Evolutionary conservation across 345 rosid species (phyloP), one percentile per base, ranked within the genome.

Genomic region (Syzygium oleosum): DNA sequence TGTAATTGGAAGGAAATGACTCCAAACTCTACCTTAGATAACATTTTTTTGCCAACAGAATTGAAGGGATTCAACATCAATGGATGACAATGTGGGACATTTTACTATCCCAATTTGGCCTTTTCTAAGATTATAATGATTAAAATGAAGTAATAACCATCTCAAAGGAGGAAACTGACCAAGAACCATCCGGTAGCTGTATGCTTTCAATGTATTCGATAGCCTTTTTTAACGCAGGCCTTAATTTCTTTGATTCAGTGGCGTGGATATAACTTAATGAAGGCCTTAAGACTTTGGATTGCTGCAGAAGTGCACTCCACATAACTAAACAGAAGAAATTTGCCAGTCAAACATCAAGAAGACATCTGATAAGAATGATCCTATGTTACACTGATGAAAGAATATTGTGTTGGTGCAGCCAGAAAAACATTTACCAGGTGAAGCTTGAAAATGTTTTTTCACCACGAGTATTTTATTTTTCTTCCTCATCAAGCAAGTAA

Each of bases 291-390:
- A 38, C 41, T 38, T 38, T 38, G 41, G 41, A 38, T 38, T 38
- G 41, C 92, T 27, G 98, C 93, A 25, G 98, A 96, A 5, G 97
- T 96, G 93, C 98, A 96, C 83, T 96, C 97, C 86, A 94, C 97
- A 38, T 94, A 95, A 89, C 97, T 95, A 41, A 49, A 31, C 6
- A 23, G 31, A 11, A 38, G 52, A 49, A 43, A 19, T 23, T 83
- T 3, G 27, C 51, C 22, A 51, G 65, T 56, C 56, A 51, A 46
- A n/a, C 84, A 61, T 22, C 31, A 29, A 68, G 19, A n/a, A 12
- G 65, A 59, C 31, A 59, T 25, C 65, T 25, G 15, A 25, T 25
- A 25, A 25, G 61, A 56, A 56, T 11, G 61, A 56, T 56, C n/a
- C 13, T 23, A 56, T 23, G n/a, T 10, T 56, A 56, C 61, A 56